phyloP scores from a whole-genome alignment of 1,284 basidiomycete genomes.

The Microbotryum intermedium region DNA sequence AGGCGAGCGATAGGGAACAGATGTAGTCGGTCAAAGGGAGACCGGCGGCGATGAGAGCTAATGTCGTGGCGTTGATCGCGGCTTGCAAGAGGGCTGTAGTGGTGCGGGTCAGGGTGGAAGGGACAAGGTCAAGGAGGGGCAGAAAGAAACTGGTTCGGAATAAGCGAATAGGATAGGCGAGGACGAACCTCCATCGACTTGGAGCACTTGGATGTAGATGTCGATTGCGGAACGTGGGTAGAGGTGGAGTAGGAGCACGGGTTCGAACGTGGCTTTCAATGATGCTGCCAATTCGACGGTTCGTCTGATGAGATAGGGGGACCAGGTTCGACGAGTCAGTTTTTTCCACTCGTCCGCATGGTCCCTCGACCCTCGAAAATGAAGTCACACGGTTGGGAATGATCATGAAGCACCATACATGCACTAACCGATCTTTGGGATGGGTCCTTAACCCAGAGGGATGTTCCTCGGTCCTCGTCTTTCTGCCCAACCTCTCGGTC shows the following conservation, averaged over 20 bases:
- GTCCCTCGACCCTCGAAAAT: no score
- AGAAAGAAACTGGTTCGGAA: not conserved
- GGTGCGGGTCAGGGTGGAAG: not conserved
- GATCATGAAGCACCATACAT: no score
- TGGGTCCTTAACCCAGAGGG: conserved; percentile 49
- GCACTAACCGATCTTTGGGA: conserved; percentile 63
- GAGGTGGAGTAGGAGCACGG: conserved; percentile 78
- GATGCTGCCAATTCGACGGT: conserved; percentile 76
- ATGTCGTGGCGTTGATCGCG: conserved; percentile 87
- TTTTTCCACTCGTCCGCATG: conserved; percentile 1
- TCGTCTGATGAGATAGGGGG: conserved; percentile 51
- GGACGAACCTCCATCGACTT: conserved; percentile 68
- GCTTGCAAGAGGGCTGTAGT: conserved; percentile 68
- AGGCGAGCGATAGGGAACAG: conserved; percentile 69
- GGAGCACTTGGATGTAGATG: conserved; percentile 82
- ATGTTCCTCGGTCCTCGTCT: conserved; percentile 56
- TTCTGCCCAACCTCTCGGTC: conserved; percentile 35
- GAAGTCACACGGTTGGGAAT: no score
- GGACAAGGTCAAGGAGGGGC: not conserved
- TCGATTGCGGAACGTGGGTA: conserved; percentile 93
- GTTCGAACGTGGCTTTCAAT: conserved; percentile 90
- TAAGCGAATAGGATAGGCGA: not conserved
- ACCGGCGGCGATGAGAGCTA: conserved; percentile 82
- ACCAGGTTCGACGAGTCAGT: no score
- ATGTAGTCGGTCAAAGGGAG: conserved; percentile 87